phyloP scores from a whole-genome alignment of 805 yeast species.

The Metschnikowia lunata region DNA sequence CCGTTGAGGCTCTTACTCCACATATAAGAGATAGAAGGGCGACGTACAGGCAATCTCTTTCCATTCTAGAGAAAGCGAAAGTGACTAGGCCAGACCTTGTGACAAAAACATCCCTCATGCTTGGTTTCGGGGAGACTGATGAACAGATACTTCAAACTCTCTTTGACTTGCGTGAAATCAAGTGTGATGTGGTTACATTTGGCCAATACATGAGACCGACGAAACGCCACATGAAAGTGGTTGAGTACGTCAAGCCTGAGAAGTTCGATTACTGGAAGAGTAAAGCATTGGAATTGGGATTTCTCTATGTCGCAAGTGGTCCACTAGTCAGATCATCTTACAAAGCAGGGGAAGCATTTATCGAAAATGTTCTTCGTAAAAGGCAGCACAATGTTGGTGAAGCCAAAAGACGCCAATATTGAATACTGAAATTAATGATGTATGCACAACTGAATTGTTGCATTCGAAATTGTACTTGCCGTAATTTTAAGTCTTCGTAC shows the following conservation, averaged over 20 bases:
- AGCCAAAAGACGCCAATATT: conserved; percentile 8
- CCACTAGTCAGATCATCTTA: conserved; percentile 95
- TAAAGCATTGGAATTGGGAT: conserved; percentile 82
- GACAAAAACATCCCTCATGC: conserved; percentile 93
- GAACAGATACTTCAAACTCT: conserved; percentile 78
- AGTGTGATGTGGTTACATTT: conserved; percentile 93
- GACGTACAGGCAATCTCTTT: conserved; percentile 80
- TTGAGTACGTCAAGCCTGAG: conserved; percentile 89
- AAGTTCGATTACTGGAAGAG: conserved; percentile 92
- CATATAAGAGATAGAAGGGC: conserved; percentile 96
- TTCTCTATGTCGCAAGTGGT: conserved; percentile 94
- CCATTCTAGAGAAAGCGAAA: conserved; percentile 79
- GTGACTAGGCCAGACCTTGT: conserved; percentile 65
- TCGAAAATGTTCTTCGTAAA: conserved; percentile 85
- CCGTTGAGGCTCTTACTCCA: conserved; percentile 93
- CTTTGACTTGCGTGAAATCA: conserved; percentile 65
- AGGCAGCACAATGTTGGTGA: conserved; percentile 53
- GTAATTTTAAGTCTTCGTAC: too few species aligned
- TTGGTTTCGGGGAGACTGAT: conserved; percentile 95
- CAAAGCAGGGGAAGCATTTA: conserved; percentile 97
- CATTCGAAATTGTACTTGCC: too few species aligned
- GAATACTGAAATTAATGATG: too few species aligned
- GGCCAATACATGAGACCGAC: conserved; percentile 99
- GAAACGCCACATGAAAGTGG: conserved; percentile 97
- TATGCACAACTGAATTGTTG: too few species aligned